phyloP scores from a whole-genome alignment of 2,329 filamentous ascomycete genomes.

The Colletotrichum acutatum region DNA sequence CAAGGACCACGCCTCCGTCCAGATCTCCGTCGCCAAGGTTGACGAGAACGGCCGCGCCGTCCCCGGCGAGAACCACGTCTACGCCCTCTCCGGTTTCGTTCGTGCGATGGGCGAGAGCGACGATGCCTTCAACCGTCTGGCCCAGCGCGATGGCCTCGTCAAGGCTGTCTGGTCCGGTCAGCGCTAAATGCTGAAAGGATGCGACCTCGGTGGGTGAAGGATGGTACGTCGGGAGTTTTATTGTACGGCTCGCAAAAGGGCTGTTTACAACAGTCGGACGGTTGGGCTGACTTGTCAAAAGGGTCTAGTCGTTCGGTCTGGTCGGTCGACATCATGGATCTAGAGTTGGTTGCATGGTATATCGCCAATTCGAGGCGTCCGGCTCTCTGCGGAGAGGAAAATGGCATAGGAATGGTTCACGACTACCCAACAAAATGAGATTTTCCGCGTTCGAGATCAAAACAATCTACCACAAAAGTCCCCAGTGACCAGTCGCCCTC shows the following conservation, averaged over 20 bases:
- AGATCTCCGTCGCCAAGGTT: conserved; percentile 97
- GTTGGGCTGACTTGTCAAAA: conserved; percentile 4
- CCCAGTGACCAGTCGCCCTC: conserved; percentile 14
- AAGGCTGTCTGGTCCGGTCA: conserved; percentile 95
- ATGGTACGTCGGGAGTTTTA: conserved; percentile 30
- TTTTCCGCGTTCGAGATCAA: conserved; percentile 50
- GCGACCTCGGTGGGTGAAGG: conserved; percentile 24
- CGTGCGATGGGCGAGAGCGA: conserved; percentile 98
- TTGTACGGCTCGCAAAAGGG: conserved; percentile 11
- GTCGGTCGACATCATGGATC: conserved; percentile 38
- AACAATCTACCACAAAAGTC: conserved; percentile 38
- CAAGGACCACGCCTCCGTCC: conserved; percentile 99
- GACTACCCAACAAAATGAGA: conserved; percentile 38
- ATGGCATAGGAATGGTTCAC: conserved; percentile 38
- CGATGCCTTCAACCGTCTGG: conserved; percentile 93
- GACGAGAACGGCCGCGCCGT: conserved; percentile 96
- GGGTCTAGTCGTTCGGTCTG: conserved; percentile 37
- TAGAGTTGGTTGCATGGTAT: conserved; percentile 37
- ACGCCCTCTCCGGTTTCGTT: conserved; percentile 97
- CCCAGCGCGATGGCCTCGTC: conserved; percentile 95
- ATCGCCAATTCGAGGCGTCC: conserved; percentile 56
- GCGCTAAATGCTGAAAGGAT: conserved; percentile 58
- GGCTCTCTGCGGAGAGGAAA: conserved; percentile 46
- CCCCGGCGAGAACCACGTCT: conserved; percentile 96
- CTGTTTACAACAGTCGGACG: conserved; percentile 1